These are phyloP conservation scores for Candida vaughaniae DNA, from an alignment of 805 yeast genomes.

Conservation along the genomic window DNA sequence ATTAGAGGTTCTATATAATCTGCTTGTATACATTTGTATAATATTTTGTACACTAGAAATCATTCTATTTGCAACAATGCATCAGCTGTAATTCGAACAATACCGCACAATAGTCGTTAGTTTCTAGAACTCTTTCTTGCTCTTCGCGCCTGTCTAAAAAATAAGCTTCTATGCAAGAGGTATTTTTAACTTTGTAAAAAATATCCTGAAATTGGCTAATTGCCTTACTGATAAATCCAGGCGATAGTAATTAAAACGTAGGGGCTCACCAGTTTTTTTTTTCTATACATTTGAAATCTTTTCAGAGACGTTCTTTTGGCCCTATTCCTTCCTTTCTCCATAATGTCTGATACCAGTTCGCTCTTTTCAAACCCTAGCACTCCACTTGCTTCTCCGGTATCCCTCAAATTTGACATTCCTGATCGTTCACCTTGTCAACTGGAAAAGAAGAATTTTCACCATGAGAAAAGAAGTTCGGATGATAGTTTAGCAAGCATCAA, in stretches of 20 bases:
- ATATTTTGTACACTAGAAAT: background rate
- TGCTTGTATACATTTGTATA: constrained; percentile 1
- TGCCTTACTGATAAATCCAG: no score
- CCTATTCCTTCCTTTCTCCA: no score
- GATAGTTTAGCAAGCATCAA: background rate
- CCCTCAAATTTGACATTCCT: constrained; percentile 9
- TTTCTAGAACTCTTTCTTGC: background rate
- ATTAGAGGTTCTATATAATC: constrained; percentile 13
- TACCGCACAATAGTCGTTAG: background rate
- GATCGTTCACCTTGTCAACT: constrained; percentile 5
- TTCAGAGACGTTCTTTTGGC: no score
- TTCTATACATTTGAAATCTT: no score
- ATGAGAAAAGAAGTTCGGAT: background rate
- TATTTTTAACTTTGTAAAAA: no score
- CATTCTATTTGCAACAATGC: background rate
- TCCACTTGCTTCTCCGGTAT: constrained; percentile 7
- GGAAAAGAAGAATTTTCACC: background rate
- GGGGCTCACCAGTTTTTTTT: no score
- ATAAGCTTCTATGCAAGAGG: no score
- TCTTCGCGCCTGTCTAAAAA: no score
- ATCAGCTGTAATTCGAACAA: no score
- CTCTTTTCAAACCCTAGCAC: constrained; percentile 1
- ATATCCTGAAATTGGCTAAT: no score
- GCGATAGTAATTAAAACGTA: no score
- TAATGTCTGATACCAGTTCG: constrained; percentile 6